Evolutionary conservation across 2,329 filamentous ascomycete species (phyloP).

Genomic region (Ceratocystis cubensis): DNA sequence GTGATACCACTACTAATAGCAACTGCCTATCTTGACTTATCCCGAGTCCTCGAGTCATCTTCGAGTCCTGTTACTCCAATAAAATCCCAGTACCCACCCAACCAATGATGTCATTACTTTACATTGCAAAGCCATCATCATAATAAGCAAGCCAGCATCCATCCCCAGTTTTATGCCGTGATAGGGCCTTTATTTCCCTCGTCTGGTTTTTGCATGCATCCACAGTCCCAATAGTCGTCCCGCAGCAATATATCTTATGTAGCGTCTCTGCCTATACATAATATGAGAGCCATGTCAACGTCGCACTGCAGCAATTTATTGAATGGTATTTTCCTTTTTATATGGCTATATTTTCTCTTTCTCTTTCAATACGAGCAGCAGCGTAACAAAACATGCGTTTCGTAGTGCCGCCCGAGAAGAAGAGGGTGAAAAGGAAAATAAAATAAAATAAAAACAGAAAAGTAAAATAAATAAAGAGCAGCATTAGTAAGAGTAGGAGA

Average conservation of each 20-base stretch:
- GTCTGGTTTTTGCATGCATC: background rate
- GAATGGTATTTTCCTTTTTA: background rate
- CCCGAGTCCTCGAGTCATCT: background rate
- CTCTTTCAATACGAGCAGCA: background rate
- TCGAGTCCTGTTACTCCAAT: background rate
- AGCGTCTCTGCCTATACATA: background rate
- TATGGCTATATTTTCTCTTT: background rate
- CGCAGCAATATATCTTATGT: background rate
- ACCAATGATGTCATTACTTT: background rate
- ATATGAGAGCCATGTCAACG: background rate
- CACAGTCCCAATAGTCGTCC: background rate
- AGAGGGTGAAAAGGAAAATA: background rate
- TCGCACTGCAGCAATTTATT: slow-evolving; percentile 1
- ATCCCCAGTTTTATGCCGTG: background rate
- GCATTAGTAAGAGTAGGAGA: background rate
- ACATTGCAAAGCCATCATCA: background rate
- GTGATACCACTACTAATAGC: background rate
- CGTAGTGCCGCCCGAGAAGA: background rate
- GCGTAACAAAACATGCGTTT: slow-evolving; percentile 3
- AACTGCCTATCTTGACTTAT: background rate
- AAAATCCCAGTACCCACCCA: background rate
- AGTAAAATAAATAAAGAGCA: background rate
- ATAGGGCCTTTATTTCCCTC: background rate
- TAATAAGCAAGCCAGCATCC: background rate
- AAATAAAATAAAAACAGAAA: background rate